Evolutionary conservation across 73 alveolate species (phyloP).

Genomic region (Paramecium sexaurelia): DNA sequence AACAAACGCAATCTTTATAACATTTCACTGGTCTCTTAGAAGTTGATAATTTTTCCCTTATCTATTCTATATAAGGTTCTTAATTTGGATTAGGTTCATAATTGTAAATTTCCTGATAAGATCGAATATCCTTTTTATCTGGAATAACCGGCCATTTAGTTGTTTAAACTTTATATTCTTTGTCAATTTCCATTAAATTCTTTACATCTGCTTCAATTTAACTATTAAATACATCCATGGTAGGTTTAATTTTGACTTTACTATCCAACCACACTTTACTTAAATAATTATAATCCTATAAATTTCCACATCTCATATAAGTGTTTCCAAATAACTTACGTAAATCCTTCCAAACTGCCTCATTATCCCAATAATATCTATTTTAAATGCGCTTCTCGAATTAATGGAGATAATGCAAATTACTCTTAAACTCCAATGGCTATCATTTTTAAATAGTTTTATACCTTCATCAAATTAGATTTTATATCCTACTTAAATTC

Average conservation of each 20-base stretch:
- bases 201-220: not conserved
- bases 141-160: conserved; percentile 63
- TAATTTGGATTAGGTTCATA: conserved; percentile 60
- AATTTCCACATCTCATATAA: not conserved
- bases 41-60: conserved; percentile 48
- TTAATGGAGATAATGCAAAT: not conserved
- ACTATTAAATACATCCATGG: not conserved
- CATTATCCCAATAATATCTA: not conserved
- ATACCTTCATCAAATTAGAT: no score
- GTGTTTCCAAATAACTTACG: not conserved
- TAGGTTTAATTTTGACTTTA: not conserved
- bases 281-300: not conserved
- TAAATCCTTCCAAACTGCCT: not conserved
- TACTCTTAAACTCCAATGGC: not conserved
- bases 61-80: conserved; percentile 4
- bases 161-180: conserved; percentile 43
- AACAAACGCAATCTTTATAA: conserved; percentile 51
- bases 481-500: not conserved
- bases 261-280: not conserved
- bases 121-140: conserved; percentile 1
- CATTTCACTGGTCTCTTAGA: conserved; percentile 35
- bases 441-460: not conserved
- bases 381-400: not conserved
- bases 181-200: not conserved
- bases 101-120: conserved; percentile 14